Percentiles rank a stretch among this genome's conserved stretches.
Evolutionary conservation across 2,329 filamentous ascomycete species (phyloP).

Genomic region (Hysterium pulicare): DNA sequence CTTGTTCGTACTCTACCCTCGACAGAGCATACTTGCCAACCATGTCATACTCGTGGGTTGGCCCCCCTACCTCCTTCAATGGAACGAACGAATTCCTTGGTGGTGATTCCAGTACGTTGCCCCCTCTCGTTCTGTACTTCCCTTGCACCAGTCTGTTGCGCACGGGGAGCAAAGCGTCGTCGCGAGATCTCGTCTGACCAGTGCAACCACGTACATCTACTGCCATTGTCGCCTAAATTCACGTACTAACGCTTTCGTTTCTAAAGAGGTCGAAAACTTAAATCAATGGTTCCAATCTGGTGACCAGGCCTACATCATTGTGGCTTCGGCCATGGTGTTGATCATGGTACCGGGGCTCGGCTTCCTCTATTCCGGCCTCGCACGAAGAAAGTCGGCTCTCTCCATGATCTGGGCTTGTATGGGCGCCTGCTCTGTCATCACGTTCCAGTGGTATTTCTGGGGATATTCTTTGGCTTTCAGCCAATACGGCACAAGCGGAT

Average conservation of each 20-base stretch:
- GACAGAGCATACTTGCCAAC: slow-evolving; percentile 11
- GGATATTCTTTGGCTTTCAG: slow-evolving; percentile 95
- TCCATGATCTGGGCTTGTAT: slow-evolving; percentile 98
- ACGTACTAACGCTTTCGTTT: slow-evolving; percentile 4
- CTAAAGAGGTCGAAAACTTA: slow-evolving; percentile 73
- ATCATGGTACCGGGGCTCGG: slow-evolving; percentile 96
- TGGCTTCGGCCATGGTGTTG: slow-evolving; percentile 88
- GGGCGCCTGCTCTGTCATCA: slow-evolving; percentile 85
- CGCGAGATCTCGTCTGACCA: no score
- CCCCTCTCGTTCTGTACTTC: slow-evolving; percentile 3
- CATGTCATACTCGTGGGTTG: slow-evolving; percentile 51
- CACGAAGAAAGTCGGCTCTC: slow-evolving; percentile 94
- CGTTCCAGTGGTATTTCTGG: slow-evolving; percentile 99
- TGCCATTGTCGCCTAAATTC: no score
- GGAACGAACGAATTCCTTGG: slow-evolving; percentile 60
- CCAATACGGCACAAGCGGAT: slow-evolving; percentile 74
- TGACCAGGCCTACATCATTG: slow-evolving; percentile 90
- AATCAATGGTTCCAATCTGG: slow-evolving; percentile 95
- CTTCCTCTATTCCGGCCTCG: slow-evolving; percentile 95
- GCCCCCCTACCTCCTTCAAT: slow-evolving; percentile 46
- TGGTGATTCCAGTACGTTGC: slow-evolving; percentile 71
- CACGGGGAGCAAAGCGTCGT: no score
- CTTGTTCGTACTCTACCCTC: slow-evolving; percentile 7
- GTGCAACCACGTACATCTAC: no score
- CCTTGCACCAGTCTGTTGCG: no score